Evolutionary conservation across 2,329 filamentous ascomycete species (phyloP).

Genomic region (Alternaria gansuensis): DNA sequence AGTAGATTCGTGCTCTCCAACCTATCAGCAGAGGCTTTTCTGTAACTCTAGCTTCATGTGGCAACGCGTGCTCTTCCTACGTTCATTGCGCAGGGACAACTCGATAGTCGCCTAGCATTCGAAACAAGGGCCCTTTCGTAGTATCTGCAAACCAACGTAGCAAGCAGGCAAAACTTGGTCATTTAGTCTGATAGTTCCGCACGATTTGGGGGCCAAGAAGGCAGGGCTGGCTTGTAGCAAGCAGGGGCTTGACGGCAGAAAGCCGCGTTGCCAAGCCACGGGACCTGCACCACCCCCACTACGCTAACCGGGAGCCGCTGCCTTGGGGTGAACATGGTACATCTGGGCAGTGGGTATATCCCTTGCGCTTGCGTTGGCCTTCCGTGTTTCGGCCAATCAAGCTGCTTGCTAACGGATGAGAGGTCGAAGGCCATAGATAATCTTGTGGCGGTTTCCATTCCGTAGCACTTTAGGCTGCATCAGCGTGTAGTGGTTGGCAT

Average conservation of each 20-base stretch:
- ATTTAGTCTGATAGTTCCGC: background rate
- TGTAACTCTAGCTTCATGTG: too few relatives aligned
- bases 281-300: background rate
- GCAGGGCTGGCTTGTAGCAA: background rate
- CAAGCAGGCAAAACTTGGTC: background rate
- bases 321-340: too few relatives aligned
- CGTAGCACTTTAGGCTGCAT: background rate
- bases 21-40: too few relatives aligned
- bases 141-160: background rate
- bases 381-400: background rate
- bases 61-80: too few relatives aligned
- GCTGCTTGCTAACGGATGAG: background rate
- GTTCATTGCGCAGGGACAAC: too few relatives aligned
- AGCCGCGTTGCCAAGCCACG: constrained; percentile 11
- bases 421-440: background rate
- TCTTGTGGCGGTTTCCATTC: too few relatives aligned
- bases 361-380: background rate
- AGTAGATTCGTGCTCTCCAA: background rate
- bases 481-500: background rate
- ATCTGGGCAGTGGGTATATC: background rate
- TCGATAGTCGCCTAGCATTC: too few relatives aligned
- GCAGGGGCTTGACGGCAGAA: constrained; percentile 5
- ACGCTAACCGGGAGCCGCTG: background rate
- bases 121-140: too few relatives aligned
- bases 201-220: background rate